Percentiles rank a stretch among this genome's conserved stretches.
phyloP scores from a whole-genome alignment of 805 yeast genomes.

The Nakazawaea ambrosiae region DNA sequence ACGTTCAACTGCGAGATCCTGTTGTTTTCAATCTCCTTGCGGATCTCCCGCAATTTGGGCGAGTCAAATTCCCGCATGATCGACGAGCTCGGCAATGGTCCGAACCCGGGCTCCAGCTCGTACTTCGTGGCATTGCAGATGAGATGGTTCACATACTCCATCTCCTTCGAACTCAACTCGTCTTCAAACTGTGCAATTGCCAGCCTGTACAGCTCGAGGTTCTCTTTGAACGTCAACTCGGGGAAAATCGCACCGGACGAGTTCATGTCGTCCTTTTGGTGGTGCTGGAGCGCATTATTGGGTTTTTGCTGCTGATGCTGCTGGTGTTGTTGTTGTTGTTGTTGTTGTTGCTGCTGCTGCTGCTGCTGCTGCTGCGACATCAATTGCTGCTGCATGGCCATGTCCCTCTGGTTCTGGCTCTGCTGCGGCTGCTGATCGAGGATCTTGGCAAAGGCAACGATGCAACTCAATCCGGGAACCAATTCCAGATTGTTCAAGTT shows the following conservation, averaged over 20 bases:
- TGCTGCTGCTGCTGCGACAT: constrained; percentile 8
- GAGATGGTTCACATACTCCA: constrained; percentile 35
- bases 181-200: constrained; percentile 62
- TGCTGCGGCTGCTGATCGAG: constrained; percentile 22
- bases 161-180: constrained; percentile 41
- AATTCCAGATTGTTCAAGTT: constrained; percentile 77
- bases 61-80: constrained; percentile 74
- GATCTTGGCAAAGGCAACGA: constrained; percentile 81
- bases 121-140: constrained; percentile 37
- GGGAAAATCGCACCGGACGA: constrained; percentile 15
- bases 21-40: constrained; percentile 63
- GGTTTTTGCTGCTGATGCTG: neutral
- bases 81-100: constrained; percentile 72
- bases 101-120: constrained; percentile 43
- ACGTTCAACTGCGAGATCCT: constrained; percentile 50
- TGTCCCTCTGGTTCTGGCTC: neutral
- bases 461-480: constrained; percentile 67
- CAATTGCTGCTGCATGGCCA: constrained; percentile 2
- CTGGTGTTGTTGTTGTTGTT: neutral
- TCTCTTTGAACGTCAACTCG: constrained; percentile 12
- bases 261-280: constrained; percentile 16
- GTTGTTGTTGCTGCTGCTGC: constrained; percentile 19
- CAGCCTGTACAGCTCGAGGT: constrained; percentile 14
- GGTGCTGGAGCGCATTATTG: constrained; percentile 7
- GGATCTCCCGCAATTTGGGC: constrained; percentile 77